phyloP scores from a whole-genome alignment of 2,329 filamentous ascomycete species.

The Ascochyta viciae-villosae region DNA sequence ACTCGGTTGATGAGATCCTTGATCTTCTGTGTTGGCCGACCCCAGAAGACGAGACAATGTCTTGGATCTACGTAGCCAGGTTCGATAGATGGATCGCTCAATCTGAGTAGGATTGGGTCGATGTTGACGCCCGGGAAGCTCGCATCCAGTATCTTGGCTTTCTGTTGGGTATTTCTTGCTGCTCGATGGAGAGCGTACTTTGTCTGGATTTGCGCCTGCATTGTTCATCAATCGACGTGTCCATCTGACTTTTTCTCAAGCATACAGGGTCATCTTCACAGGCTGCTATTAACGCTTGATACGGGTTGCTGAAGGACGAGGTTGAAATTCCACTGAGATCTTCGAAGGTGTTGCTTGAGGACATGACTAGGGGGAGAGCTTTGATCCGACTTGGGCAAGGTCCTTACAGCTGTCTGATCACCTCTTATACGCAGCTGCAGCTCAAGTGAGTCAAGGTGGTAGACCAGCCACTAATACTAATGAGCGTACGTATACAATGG shows the following conservation, averaged over 20 bases:
- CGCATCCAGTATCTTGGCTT: constrained; percentile 71
- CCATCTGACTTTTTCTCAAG: constrained; percentile 5
- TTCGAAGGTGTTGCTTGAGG: constrained; percentile 38
- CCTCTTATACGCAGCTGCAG: background rate
- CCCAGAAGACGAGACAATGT: constrained; percentile 88
- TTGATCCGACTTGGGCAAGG: background rate
- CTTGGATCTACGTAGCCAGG: constrained; percentile 76
- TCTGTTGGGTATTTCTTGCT: constrained; percentile 78
- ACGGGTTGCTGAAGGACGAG: constrained; percentile 69
- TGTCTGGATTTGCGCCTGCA: constrained; percentile 70
- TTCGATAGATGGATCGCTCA: constrained; percentile 69
- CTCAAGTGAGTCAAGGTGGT: constrained; percentile 1
- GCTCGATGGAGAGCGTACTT: constrained; percentile 77
- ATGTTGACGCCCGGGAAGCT: constrained; percentile 75
- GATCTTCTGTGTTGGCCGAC: constrained; percentile 77
- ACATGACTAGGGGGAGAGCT: constrained; percentile 18
- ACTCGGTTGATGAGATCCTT: constrained; percentile 71
- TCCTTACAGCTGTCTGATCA: background rate
- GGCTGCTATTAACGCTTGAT: constrained; percentile 73
- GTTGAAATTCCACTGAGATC: constrained; percentile 51
- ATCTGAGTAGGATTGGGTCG: constrained; percentile 75
- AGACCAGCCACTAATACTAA: background rate
- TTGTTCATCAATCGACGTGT: background rate
- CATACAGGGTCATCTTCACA: constrained; percentile 72
- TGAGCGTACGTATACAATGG: background rate